Evolutionary conservation across 768 basidiomycete genomes (phyloP), one percentile per base, ranked within the genome.

Genomic region (Phlebiopsis flavidoalba): DNA sequence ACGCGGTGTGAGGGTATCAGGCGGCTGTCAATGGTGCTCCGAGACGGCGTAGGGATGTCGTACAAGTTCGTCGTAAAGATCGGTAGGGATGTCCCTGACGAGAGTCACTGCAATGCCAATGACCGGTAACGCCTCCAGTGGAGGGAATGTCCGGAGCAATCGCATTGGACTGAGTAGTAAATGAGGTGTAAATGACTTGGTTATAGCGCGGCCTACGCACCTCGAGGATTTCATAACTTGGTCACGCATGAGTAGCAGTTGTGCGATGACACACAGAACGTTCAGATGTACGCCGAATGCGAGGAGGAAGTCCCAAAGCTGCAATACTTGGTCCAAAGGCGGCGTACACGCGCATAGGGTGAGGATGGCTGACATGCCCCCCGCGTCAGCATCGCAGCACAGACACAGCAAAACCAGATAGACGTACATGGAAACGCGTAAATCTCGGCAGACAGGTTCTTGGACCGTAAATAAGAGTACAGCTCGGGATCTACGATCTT

Each of bases 241-340:
- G 49, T 92, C 89, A 60, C 94, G 80, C 74, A 98, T 96, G 11
- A 96, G 82, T 3, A 95, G 72, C 4, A 99, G 75, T 68, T 98
- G 97, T 7, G 97, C 96, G 62, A 98, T 98, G 3, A 98, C 95
- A 69, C 95, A 98, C 15, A 99, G 79, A 11, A 99, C 89, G 68
- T 99, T 99, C 19, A 99, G 80, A 69, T 98, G 97, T 22, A 95
- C 91, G 14, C 97, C 97, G 69, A 95, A 98, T 3, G 96, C 93
- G 26, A 99, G 80, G 8, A 99, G 81, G 70, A 98, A 99, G 73
- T 99, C 97, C 96, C 97, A 99, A 57, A 99, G 76, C 64, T 88
- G 88, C 31, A 99, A 79, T 24, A 98, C 96, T 75, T 98, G 91
- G 70, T 95, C 91, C 10, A 99, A 79, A 0, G 97, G 97, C 4